Conservation (phyloP, 805 yeast species). For the Yamadazyma philogaea region DNA sequence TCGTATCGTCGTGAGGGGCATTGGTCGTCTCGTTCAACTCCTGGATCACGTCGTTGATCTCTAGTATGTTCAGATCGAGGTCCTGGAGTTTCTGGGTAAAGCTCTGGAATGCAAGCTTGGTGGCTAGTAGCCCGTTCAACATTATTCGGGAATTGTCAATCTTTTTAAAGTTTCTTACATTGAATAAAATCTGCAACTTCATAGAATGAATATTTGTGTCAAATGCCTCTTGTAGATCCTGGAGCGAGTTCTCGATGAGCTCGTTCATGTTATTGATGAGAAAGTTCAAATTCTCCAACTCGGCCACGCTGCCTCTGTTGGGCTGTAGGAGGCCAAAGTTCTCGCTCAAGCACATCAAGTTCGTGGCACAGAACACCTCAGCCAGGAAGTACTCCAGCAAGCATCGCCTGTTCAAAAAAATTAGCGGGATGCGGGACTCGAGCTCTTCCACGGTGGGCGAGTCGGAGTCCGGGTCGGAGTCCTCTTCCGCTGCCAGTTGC, state of each 20-base stretch:
- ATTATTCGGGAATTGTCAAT: conserved; percentile 13
- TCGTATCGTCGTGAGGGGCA: neutral
- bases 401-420: conserved; percentile 9
- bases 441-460: conserved; percentile 12
- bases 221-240: neutral
- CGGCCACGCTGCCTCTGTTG: neutral
- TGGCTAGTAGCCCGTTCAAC: conserved; percentile 12
- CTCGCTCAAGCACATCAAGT: conserved; percentile 7
- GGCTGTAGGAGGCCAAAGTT: conserved; percentile 1
- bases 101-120: conserved; percentile 9
- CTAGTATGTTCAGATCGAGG: conserved; percentile 11
- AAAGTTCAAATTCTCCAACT: conserved; percentile 1
- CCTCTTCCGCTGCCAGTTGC: neutral
- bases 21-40: conserved; percentile 7
- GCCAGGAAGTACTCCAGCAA: conserved; percentile 11
- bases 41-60: conserved; percentile 14
- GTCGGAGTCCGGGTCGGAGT: neutral
- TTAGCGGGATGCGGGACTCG: conserved; percentile 9
- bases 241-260: conserved; percentile 4
- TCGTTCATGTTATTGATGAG: conserved; percentile 6
- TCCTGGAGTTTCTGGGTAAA: conserved; percentile 4
- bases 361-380: conserved; percentile 12
- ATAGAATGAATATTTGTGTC: conserved; percentile 7
- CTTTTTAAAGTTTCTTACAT: conserved; percentile 10
- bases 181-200: conserved; percentile 13